Base-by-base conservation (phyloP, 257 asterid genomes). In the Fraxinus anomala region DNA sequence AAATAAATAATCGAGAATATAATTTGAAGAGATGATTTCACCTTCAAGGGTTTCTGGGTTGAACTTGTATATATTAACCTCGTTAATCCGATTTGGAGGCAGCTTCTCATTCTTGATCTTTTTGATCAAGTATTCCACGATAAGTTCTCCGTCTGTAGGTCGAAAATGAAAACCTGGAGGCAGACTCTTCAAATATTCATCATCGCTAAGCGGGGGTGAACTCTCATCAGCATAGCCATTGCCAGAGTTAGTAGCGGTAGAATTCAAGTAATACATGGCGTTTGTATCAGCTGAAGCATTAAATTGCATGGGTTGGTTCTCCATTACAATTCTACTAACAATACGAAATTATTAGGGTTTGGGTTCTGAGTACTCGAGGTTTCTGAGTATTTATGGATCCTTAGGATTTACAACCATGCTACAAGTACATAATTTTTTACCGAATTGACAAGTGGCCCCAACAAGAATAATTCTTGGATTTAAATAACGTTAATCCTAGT, bases 151-250 rank as follows among this genome's bases (percentile, higher is more conserved):
- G 33, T 85, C 86, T 0, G 70, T 21, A 6, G 88, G 88, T 0
- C 40, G 12, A 49, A 85, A 85, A 2, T 81, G 76, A 54, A 24
- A 77, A 1, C 84, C 84, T 0, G 88, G 79, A 2, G 88, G 84
- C 1, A 74, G 19, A 31, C 21, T 3, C 63, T 16, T 1, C 21
- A 51, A n/a, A 5, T 5, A 54, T 54, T 54, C 28, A 54, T 54
- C 10, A 54, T 54, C 28, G 0, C 3, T 5, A n/a, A 5, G 7
- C 16, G 0, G 1, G n/a, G 63, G 17, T 0, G 63, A 51, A 14
- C 24, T 51, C 59, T 17, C 6, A 14, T 16, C 5, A 13, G n/a
- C 21, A 17, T 51, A 14, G 63, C 11, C 63, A 51, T 51, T 40
- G 47, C 14, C 14, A 9, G 3, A 10, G 47, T 40, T 40, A 40